Evolutionary conservation across 2,329 filamentous ascomycete genomes (phyloP), one percentile per base, ranked within the genome.

Genomic region (Aspergillus oerlinghausenensis): DNA sequence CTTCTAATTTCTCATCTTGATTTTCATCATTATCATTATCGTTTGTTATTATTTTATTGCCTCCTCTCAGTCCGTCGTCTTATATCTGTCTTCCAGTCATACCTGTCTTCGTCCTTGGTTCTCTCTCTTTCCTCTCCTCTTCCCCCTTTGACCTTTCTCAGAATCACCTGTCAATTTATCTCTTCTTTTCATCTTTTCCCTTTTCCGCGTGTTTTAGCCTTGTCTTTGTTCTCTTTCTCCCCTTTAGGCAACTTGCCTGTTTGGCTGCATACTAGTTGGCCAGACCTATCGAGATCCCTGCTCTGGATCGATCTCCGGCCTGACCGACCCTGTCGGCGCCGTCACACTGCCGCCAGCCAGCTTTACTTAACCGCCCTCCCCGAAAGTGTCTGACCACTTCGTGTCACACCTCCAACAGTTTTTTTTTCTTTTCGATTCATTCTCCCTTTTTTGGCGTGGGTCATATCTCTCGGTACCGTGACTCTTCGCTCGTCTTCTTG

Each of bases 201-300:
- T 43, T 43, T 28, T 19, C 40, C 49, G 14, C 32, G 14, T 17
- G 9, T 32, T 49, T 43, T 23, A 48, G 50, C 49, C 35, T 40
- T 47, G 52, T 52, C 40, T 79, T 80, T 75, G 56, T 60, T 59
- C 53, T 53, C 54, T 43, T 52, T 58, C 52, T 57, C 43, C 55
- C 49, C 54, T 62, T 65, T 63, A 57, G 62, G 57, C 60, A 62
- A 60, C 63, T 60, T 65, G 58, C 63, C 56, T 63, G 55, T 59
- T 61, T 63, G 56, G 49, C 49, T 62, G 53, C 55, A 42, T 57
- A 55, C 59, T 65, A 62, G 58, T 55, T 52, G 55, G 50, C 56
- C 54, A 58, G 56, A 49, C 54, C 55, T 55, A 47, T 55, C 45
- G 45, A 57, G 26, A 58, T 56, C 60, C 62, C 57, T 53, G 61